These are phyloP conservation scores for Dipodascus albidus DNA, from an alignment of 805 yeast genomes.

Conservation along the genomic window DNA sequence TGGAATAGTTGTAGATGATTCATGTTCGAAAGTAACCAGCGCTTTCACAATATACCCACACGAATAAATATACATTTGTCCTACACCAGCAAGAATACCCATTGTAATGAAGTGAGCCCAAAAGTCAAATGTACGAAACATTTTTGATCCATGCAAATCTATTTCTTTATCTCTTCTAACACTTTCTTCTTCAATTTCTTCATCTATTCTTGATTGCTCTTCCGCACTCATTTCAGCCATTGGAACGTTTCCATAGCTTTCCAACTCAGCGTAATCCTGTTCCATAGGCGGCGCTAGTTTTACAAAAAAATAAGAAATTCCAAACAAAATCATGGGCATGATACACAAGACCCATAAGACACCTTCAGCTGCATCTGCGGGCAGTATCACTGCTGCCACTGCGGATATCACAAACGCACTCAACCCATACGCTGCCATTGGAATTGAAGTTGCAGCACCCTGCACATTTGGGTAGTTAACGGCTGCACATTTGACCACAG, in stretches of 20 bases:
- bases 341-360: constrained; percentile 37
- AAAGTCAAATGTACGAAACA: constrained; percentile 11
- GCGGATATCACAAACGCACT: constrained; percentile 59
- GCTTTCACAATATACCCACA: constrained; percentile 62
- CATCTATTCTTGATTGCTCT: background rate
- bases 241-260: constrained; percentile 6
- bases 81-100: constrained; percentile 50
- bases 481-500: constrained; percentile 65
- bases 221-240: background rate
- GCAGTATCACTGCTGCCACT: constrained; percentile 38
- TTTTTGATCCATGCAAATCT: constrained; percentile 12
- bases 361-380: constrained; percentile 42
- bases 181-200: background rate
- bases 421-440: constrained; percentile 62
- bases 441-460: constrained; percentile 66
- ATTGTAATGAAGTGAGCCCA: constrained; percentile 26
- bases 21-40: constrained; percentile 19
- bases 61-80: constrained; percentile 64
- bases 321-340: constrained; percentile 36
- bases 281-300: constrained; percentile 8
- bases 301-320: constrained; percentile 17
- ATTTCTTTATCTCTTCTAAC: background rate
- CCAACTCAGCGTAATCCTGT: constrained; percentile 2
- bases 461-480: constrained; percentile 51
- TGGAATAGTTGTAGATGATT: background rate